Evolutionary conservation across 805 yeast species (phyloP), one percentile per base, ranked within the genome.

Genomic region (Candida qinlingensis): DNA sequence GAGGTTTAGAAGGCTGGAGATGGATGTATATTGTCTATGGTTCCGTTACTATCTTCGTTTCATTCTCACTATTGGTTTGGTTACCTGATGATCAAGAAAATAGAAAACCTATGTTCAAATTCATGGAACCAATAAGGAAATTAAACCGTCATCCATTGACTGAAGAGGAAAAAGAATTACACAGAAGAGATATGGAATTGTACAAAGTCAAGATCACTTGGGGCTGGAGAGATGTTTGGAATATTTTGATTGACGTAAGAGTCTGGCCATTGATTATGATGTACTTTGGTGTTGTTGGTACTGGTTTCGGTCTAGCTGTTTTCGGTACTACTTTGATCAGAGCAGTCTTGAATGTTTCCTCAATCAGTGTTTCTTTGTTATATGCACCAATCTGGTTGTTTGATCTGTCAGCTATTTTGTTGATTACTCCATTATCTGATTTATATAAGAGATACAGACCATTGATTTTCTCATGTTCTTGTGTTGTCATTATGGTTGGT

Each of bases 231-330:
- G 92, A 87, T 51, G 70, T 88, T 31, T 57, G 66, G 39, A 64
- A 62, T 7, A 76, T 88, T 38, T 54, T 86, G 26, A 57, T 71
- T 33, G 96, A 89, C 61, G 59, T 75, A 41, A 73, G 94, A 54
- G 72, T 84, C 39, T 87, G 91, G 91, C 94, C 96, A 1, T 66
- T 89, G 50, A 71, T 87, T 41, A 72, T 88, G 68, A 88, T 88
- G 96, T 88, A 88, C 67, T 89, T 88, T 63, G 96, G 96, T 19
- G 96, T 86, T 25, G 96, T 88, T 28, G 96, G 96, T 42, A 80
- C 88, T n/a, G 96, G 96, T 1, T 83, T 76, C 59, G 96, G 96
- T 33, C 70, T 88, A 43, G 90, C 90, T 33, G 92, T 84, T 25
- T 88, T 85, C 66, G 96, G 91, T 5, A 83, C 96, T 4, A 81